Percentiles rank a stretch among this genome's conserved stretches.
phyloP scores from a whole-genome alignment of 23 red algal species.

The Gracilaria domingensis region DNA sequence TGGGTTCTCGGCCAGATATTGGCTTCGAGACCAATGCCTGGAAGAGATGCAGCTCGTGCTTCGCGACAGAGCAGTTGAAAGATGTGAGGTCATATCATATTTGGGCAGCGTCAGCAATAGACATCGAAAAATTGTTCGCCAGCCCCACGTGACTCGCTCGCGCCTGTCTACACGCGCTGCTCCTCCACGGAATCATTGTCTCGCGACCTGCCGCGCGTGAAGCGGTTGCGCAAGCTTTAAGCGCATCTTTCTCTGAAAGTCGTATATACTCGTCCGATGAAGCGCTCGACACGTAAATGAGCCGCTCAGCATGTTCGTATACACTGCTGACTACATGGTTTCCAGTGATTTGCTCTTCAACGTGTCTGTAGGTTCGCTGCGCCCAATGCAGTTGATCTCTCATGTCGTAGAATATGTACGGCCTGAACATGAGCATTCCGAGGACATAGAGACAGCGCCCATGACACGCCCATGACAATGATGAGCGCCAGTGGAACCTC shows the following conservation, averaged over 20 bases:
- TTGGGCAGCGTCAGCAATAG: no score
- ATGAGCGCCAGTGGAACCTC: not conserved
- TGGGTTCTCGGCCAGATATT: no score
- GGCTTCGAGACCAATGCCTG: no score
- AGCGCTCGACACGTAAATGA: constrained; percentile 13
- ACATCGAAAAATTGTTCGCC: not conserved
- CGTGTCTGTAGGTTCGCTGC: not conserved
- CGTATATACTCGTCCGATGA: not conserved
- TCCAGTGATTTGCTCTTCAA: not conserved
- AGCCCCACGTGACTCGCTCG: no score
- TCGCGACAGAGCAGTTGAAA: no score
- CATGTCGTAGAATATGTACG: constrained; percentile 7
- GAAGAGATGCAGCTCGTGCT: no score
- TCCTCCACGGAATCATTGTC: not conserved
- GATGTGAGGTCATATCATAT: no score
- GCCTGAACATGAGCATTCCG: not conserved
- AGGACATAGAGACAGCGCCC: not conserved
- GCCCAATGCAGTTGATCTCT: constrained; percentile 25
- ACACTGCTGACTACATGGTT: constrained; percentile 14
- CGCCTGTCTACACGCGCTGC: not conserved
- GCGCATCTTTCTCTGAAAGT: constrained; percentile 4
- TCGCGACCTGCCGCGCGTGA: not conserved
- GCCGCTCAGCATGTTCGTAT: constrained; percentile 19
- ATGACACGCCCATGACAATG: not conserved
- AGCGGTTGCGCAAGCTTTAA: not conserved